A percentile compares a stretch with the other conserved stretches of the same genome.
These are phyloP conservation scores for Diplodia seriata DNA, from an alignment of 2,329 filamentous ascomycete species.

Conservation along the genomic window DNA sequence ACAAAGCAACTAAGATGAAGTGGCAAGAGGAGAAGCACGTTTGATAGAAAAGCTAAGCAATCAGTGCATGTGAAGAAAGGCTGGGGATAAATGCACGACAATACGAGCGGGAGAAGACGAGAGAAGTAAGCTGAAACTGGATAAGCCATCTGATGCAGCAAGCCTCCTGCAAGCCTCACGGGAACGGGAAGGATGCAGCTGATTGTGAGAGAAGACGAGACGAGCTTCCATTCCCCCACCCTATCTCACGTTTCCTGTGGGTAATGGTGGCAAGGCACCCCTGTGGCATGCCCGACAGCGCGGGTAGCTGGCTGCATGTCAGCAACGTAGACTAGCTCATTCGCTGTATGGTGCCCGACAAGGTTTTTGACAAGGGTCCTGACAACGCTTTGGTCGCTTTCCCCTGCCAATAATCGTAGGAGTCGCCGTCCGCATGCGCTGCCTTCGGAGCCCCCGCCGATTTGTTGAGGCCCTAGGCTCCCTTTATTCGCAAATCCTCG, in stretches of 20 bases:
- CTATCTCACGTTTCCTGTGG: neutral
- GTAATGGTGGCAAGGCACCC: neutral
- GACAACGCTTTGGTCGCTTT: neutral
- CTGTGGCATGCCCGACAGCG: constrained; percentile 3
- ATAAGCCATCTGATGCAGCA: neutral
- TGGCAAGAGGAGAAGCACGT: neutral
- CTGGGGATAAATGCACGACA: neutral
- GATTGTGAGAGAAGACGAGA: neutral
- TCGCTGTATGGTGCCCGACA: constrained; percentile 4
- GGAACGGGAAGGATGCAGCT: neutral
- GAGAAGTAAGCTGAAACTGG: neutral
- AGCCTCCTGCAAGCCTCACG: neutral
- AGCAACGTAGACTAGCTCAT: neutral
- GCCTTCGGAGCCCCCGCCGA: neutral
- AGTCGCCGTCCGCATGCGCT: neutral
- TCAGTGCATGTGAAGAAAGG: neutral
- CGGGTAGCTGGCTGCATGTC: constrained; percentile 13
- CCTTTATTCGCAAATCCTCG: neutral
- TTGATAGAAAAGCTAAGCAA: neutral
- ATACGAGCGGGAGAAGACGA: neutral
- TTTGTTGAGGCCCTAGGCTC: neutral
- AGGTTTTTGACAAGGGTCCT: neutral
- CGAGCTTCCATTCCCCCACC: neutral
- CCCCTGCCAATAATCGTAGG: neutral
- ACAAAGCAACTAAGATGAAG: neutral